phyloP scores from a whole-genome alignment of 2,329 filamentous ascomycete genomes.

The Pestalotiopsis sp. region DNA sequence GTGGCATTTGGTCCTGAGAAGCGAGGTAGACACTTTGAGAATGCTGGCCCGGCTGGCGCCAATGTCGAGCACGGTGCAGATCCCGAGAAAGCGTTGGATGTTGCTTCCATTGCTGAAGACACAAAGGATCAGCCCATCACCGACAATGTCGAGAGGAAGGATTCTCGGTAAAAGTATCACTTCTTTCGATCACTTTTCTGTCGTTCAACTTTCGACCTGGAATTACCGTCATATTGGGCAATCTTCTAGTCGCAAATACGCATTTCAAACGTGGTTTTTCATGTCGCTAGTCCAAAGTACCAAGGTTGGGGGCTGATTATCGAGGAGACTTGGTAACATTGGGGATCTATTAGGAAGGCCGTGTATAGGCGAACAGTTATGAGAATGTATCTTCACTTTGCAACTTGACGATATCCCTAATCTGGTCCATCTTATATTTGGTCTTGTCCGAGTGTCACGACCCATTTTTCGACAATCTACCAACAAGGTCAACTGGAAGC shows the following conservation, averaged over 20 bases:
- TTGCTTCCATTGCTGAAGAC: conserved; percentile 20
- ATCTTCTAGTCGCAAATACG: no score
- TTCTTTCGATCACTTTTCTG: no score
- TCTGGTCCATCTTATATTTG: not conserved
- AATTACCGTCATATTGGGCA: no score
- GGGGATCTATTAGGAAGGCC: no score
- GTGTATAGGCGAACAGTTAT: no score
- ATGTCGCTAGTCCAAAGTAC: no score
- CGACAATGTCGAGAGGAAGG: conserved; percentile 1
- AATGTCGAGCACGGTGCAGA: conserved; percentile 26
- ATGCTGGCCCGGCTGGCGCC: conserved; percentile 51
- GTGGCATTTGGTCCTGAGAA: conserved; percentile 73
- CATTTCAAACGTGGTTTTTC: no score
- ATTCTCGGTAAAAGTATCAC: not conserved
- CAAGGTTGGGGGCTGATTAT: no score
- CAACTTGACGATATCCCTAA: no score
- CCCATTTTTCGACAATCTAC: not conserved
- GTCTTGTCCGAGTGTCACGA: not conserved
- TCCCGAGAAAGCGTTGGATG: conserved; percentile 26
- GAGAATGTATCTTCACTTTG: no score
- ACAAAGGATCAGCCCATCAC: not conserved
- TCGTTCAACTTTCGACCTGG: no score
- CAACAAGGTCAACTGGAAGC: not conserved
- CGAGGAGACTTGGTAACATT: no score
- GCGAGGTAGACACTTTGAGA: conserved; percentile 69